phyloP scores from a whole-genome alignment of 306 rosid species.

The Biancaea sappan region DNA sequence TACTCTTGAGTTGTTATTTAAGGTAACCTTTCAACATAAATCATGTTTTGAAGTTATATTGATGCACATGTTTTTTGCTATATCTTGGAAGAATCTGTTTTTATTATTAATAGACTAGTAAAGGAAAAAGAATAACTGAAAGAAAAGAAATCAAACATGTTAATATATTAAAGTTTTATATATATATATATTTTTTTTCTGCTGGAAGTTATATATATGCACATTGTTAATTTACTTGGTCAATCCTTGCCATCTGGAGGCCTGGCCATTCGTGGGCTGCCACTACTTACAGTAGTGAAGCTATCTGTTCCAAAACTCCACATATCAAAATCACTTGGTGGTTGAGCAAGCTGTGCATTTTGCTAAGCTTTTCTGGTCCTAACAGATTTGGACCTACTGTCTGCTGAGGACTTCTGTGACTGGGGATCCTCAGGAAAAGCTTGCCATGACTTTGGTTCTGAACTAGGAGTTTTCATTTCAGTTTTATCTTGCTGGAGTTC shows the following conservation, averaged over 20 bases:
- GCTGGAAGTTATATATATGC: too few relatives aligned
- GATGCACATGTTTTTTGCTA: not conserved
- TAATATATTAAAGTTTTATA: too few relatives aligned
- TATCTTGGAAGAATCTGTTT: too few relatives aligned
- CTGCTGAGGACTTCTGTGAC: constrained; percentile 47
- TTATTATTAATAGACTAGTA: too few relatives aligned
- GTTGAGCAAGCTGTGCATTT: constrained; percentile 52
- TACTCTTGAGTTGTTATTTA: too few relatives aligned
- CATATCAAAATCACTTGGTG: constrained; percentile 53
- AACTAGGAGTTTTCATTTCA: constrained; percentile 53
- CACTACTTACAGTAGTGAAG: constrained; percentile 58
- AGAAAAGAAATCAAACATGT: too few relatives aligned
- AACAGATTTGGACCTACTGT: constrained; percentile 62
- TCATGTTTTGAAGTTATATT: too few relatives aligned
- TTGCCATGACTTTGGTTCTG: constrained; percentile 76
- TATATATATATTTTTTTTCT: too few relatives aligned
- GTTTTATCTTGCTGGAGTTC: constrained; percentile 55
- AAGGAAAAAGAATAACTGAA: too few relatives aligned
- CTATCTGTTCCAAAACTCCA: constrained; percentile 88
- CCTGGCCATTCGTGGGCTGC: constrained; percentile 54
- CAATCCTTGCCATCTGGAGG: too few relatives aligned
- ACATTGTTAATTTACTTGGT: too few relatives aligned
- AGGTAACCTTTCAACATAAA: too few relatives aligned
- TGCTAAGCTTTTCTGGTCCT: constrained; percentile 66
- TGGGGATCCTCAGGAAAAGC: constrained; percentile 71